phyloP scores from a whole-genome alignment of 805 yeast species.

The Saturnispora galanensis region DNA sequence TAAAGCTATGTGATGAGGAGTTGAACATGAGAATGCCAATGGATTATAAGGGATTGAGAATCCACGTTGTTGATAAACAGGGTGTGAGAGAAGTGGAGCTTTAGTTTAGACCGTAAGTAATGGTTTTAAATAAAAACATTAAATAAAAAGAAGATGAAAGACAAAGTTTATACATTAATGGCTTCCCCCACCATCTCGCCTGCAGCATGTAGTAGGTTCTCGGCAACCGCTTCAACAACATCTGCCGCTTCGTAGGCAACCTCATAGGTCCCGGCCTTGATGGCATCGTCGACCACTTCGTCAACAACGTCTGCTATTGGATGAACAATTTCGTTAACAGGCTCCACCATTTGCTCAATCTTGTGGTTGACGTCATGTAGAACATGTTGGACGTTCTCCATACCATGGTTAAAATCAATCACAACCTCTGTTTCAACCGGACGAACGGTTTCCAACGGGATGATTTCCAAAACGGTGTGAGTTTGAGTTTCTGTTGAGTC shows the following conservation, averaged over 20 bases:
- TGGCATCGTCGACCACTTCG: slow-evolving; percentile 5
- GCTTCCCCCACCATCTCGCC: slow-evolving; percentile 3
- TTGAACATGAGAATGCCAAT: slow-evolving; percentile 79
- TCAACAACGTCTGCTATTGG: slow-evolving; percentile 4
- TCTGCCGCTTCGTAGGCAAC: slow-evolving; percentile 7
- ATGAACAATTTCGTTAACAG: slow-evolving; percentile 4
- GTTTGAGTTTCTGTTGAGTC: not conserved
- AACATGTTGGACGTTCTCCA: not conserved
- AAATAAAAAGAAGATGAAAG: not conserved
- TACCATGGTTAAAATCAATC: not conserved
- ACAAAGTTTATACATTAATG: not conserved
- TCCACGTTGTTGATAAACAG: slow-evolving; percentile 27
- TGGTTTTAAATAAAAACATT: not conserved
- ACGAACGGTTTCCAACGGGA: not conserved
- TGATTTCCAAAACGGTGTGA: not conserved
- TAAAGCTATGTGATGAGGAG: slow-evolving; percentile 68
- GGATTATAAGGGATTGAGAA: slow-evolving; percentile 72
- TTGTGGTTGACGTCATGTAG: not conserved
- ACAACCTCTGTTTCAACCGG: not conserved
- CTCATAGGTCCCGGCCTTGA: slow-evolving; percentile 4
- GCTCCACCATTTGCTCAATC: slow-evolving; percentile 6
- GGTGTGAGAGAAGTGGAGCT: slow-evolving; percentile 24
- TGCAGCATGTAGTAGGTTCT: slow-evolving; percentile 4
- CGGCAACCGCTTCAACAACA: slow-evolving; percentile 6
- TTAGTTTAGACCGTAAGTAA: slow-evolving; percentile 1